Evolutionary conservation across 2,329 filamentous ascomycete genomes (phyloP).

Genomic region (Ophiostoma sp.): DNA sequence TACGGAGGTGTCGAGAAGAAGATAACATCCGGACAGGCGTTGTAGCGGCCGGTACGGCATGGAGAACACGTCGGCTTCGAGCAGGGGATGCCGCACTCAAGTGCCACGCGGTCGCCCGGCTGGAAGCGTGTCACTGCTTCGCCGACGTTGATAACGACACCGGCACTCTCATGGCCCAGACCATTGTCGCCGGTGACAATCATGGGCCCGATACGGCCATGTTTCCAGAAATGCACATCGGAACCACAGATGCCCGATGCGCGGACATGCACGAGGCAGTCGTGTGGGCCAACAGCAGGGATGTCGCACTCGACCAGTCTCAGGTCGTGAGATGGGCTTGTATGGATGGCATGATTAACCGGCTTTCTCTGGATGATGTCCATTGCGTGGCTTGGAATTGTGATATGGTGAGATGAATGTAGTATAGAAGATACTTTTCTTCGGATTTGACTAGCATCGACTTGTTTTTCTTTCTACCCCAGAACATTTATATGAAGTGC

Average conservation of each 20-base stretch:
- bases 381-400: background rate
- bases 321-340: conserved; percentile 66
- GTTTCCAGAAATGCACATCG: conserved; percentile 69
- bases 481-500: no score
- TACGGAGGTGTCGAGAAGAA: conserved; percentile 65
- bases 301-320: conserved; percentile 62
- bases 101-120: conserved; percentile 62
- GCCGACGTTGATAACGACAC: conserved; percentile 58
- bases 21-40: conserved; percentile 61
- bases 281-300: conserved; percentile 39
- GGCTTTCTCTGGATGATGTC: conserved; percentile 26
- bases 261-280: conserved; percentile 62
- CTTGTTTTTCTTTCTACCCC: no score
- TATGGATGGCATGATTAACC: conserved; percentile 67
- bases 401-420: no score
- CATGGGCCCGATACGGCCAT: conserved; percentile 54
- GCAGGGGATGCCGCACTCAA: conserved; percentile 67
- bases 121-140: conserved; percentile 50
- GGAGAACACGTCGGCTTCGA: conserved; percentile 52
- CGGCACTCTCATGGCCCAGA: conserved; percentile 49
- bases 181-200: conserved; percentile 1
- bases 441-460: no score
- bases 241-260: conserved; percentile 62
- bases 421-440: no score
- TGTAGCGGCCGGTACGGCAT: conserved; percentile 61